These are phyloP conservation scores for Fusarium sacchari DNA, from an alignment of 2,329 filamentous ascomycete species.

Conservation along the genomic window DNA sequence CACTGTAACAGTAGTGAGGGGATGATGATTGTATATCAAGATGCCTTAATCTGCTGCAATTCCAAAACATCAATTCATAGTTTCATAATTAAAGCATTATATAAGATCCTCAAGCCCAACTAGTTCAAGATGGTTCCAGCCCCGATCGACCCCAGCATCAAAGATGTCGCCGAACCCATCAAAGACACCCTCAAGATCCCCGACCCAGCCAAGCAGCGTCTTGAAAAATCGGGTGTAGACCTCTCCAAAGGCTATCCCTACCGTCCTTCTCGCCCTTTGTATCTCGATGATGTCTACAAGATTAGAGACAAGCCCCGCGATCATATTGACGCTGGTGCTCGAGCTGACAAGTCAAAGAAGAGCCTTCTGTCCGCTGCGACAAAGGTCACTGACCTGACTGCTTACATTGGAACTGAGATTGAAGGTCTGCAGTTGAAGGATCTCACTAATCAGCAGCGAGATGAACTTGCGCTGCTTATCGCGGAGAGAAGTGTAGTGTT, in stretches of 20 bases:
- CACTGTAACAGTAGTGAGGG: not conserved
- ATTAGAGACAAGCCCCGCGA: slow-evolving; percentile 66
- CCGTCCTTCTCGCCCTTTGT: slow-evolving; percentile 72
- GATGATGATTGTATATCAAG: slow-evolving; percentile 6
- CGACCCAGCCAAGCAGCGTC: slow-evolving; percentile 62
- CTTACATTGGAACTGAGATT: slow-evolving; percentile 72
- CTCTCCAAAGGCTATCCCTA: slow-evolving; percentile 77
- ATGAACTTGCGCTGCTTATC: slow-evolving; percentile 70
- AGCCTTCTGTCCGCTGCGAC: slow-evolving; percentile 68
- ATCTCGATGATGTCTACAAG: slow-evolving; percentile 74
- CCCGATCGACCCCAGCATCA: slow-evolving; percentile 70
- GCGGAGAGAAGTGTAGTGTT: slow-evolving; percentile 74
- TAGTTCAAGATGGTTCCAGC: slow-evolving; percentile 58
- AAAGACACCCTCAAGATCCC: slow-evolving; percentile 75
- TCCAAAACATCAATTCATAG: not conserved
- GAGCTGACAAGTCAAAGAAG: slow-evolving; percentile 73
- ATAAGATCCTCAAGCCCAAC: not conserved
- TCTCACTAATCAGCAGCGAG: slow-evolving; percentile 66
- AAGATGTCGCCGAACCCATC: slow-evolving; percentile 68
- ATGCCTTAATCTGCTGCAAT: accelerated
- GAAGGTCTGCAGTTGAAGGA: slow-evolving; percentile 71
- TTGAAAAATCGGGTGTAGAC: slow-evolving; percentile 76
- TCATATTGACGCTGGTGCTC: slow-evolving; percentile 70
- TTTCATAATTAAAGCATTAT: accelerated
- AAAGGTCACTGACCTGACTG: slow-evolving; percentile 70